Conservation (phyloP, 129 eudicot genomes). For the Dittrichia graveolens region DNA sequence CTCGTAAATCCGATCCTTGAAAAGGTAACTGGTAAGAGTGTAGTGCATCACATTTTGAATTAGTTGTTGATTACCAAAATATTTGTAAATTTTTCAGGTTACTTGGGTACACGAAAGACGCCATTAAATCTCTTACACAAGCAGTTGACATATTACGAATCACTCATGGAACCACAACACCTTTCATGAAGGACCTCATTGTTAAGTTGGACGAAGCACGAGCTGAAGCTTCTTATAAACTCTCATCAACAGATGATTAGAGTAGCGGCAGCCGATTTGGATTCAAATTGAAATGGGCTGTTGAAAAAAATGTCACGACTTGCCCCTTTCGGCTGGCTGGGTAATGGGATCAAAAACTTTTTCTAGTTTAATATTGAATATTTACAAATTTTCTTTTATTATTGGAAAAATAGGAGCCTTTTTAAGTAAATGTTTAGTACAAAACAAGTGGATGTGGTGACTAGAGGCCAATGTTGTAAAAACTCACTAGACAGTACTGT, state of each 20-base stretch:
- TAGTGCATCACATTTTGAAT: neutral
- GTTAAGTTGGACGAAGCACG: slow-evolving; percentile 86
- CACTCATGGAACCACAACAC: slow-evolving; percentile 74
- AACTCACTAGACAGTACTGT: too few relatives aligned
- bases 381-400: too few relatives aligned
- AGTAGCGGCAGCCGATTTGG: neutral
- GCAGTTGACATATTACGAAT: slow-evolving; percentile 70
- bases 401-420: too few relatives aligned
- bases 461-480: too few relatives aligned
- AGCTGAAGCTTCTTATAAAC: slow-evolving; percentile 86
- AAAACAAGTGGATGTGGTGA: too few relatives aligned
- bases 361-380: too few relatives aligned
- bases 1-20: neutral
- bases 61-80: too few relatives aligned
- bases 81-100: slow-evolving; percentile 51
- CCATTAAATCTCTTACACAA: slow-evolving; percentile 62
- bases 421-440: too few relatives aligned
- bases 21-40: neutral
- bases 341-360: too few relatives aligned
- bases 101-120: slow-evolving; percentile 68
- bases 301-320: too few relatives aligned
- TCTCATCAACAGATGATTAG: slow-evolving; percentile 33
- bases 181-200: slow-evolving; percentile 70
- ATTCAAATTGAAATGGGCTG: too few relatives aligned
- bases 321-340: too few relatives aligned